These are phyloP conservation scores for Yamadazyma triangularis DNA, from an alignment of 1,139 yeast species.

Conservation along the genomic window DNA sequence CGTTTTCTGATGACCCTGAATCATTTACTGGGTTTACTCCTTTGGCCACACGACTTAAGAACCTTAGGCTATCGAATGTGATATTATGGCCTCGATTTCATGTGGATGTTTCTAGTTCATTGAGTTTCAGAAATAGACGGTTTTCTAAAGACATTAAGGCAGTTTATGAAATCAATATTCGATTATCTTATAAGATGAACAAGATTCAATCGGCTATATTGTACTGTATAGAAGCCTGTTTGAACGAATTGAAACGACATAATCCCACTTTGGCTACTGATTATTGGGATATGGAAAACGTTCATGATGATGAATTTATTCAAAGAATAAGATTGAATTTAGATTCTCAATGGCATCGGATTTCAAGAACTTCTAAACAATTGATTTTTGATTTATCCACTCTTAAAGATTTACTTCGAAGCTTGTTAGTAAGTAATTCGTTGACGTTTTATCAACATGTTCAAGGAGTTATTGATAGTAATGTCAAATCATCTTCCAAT, in stretches of 20 bases:
- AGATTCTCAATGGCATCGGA: constrained; percentile 84
- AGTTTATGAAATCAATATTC: constrained; percentile 78
- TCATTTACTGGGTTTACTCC: constrained; percentile 78
- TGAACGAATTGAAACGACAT: constrained; percentile 72
- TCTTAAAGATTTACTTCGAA: constrained; percentile 53
- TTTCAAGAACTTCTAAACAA: constrained; percentile 75
- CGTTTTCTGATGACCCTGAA: constrained; percentile 84
- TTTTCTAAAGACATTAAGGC: constrained; percentile 22
- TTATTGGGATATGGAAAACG: constrained; percentile 78
- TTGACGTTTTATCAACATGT: constrained; percentile 71
- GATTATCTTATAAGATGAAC: constrained; percentile 67
- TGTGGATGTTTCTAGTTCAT: constrained; percentile 70
- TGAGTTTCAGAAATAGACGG: constrained; percentile 35
- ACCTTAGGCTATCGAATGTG: constrained; percentile 57
- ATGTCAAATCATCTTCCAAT: constrained; percentile 30
- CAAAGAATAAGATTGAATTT: constrained; percentile 57
- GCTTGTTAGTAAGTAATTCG: constrained; percentile 61
- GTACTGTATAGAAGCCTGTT: constrained; percentile 74
- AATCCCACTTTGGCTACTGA: constrained; percentile 65
- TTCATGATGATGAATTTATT: constrained; percentile 63
- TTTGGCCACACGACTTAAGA: constrained; percentile 59
- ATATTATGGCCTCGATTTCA: constrained; percentile 94
- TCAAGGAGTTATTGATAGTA: constrained; percentile 63
- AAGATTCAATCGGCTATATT: constrained; percentile 77
- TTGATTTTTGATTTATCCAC: constrained; percentile 66